These are phyloP conservation scores for Nothophoma quercina DNA, from an alignment of 2,329 filamentous ascomycete genomes.

Conservation along the genomic window DNA sequence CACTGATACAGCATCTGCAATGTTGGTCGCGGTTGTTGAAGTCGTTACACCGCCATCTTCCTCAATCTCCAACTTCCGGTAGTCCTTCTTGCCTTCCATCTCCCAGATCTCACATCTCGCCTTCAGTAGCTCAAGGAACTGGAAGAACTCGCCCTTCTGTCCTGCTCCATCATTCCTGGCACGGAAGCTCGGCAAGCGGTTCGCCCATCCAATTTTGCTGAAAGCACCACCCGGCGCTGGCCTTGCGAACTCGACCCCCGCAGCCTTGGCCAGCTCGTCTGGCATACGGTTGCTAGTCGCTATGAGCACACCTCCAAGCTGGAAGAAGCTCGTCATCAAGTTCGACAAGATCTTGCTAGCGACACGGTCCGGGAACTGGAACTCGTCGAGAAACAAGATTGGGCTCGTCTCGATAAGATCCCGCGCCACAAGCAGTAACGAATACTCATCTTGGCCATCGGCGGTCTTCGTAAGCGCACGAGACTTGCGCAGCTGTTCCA, in stretches of 20 bases:
- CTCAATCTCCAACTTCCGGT: slow-evolving; percentile 59
- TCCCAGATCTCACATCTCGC: slow-evolving; percentile 84
- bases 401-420: slow-evolving; percentile 78
- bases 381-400: slow-evolving; percentile 82
- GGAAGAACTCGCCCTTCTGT: slow-evolving; percentile 74
- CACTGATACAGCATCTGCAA: not conserved
- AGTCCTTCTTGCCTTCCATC: slow-evolving; percentile 78
- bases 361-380: slow-evolving; percentile 80
- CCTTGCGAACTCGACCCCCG: slow-evolving; percentile 71
- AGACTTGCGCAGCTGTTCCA: slow-evolving; percentile 68
- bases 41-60: slow-evolving; percentile 12
- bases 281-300: slow-evolving; percentile 86
- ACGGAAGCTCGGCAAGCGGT: slow-evolving; percentile 59
- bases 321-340: slow-evolving; percentile 81
- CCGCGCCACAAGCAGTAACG: slow-evolving; percentile 75
- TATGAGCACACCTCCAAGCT: slow-evolving; percentile 79
- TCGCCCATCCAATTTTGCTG: slow-evolving; percentile 46
- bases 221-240: slow-evolving; percentile 50
- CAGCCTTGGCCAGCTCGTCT: slow-evolving; percentile 78
- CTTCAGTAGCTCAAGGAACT: slow-evolving; percentile 77
- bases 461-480: slow-evolving; percentile 29
- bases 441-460: slow-evolving; percentile 64
- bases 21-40: not conserved
- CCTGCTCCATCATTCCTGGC: slow-evolving; percentile 46
- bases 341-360: slow-evolving; percentile 81